Base-by-base conservation (phyloP, 768 basidiomycete species). In the Collybia nuda region DNA sequence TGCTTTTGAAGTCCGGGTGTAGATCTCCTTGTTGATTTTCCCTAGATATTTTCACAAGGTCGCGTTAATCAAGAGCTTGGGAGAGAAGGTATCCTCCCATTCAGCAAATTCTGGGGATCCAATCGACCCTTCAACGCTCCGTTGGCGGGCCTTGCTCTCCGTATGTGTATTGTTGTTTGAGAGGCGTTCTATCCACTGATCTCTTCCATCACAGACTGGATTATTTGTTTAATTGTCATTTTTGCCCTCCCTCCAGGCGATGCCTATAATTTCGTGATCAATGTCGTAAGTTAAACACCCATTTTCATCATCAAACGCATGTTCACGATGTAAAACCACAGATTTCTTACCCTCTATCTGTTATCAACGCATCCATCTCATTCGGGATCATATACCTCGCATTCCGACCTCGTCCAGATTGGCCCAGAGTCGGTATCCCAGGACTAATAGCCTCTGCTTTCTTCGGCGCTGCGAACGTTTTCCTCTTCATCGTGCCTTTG, bases 81-180 rank as follows among this genome's bases (percentile, higher is more conserved):
- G 1, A 72, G 79, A 19, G 83, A 86, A 56, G 85, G 82, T 6
- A 66, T 86, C 36, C 67, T 87, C 4, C 84, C 84, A 0, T 81
- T 67, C 59, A 80, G 84, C 29, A 74, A 73, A 15, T 72, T 86
- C 62, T 86, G 83, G 67, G 79, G 78, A 1, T 81, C 76, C 41
- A 84, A 79, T 60, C 69, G 75, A 40, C 86, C 86, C 0, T 86
- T 82, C 64, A 71, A 76, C 48, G 77, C 84, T 1, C 87, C 87
- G 0, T 59, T 82, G 9, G 70, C 75, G 2, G 84, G 83, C 0
- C 69, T 88, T 5, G 67, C 71, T n/a, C 64, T 78, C 5, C 81
- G 81, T 61, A 79, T 67, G 73, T 67, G 73, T 48, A 67, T 17
- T 40, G 72, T 17, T 73, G 11, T 17, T 7, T 12, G 12, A 4